phyloP scores from a whole-genome alignment of 257 asterid species.

The Solanum rostratum region DNA sequence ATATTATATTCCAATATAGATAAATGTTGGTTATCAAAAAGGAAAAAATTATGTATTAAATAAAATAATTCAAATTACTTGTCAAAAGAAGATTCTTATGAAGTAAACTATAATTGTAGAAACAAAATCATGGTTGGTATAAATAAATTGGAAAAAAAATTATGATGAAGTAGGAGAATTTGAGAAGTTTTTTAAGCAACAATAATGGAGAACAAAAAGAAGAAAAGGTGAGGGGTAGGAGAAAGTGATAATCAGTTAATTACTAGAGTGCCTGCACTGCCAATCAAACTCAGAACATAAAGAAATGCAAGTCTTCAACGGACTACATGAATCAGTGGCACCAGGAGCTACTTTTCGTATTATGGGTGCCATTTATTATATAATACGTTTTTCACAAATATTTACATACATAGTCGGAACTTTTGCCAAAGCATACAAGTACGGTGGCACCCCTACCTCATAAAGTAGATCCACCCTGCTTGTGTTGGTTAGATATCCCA shows the following conservation, averaged over 20 bases:
- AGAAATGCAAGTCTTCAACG: neutral
- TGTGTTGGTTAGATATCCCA: neutral
- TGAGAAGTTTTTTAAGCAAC: no score
- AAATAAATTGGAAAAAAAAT: neutral
- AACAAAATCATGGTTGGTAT: neutral
- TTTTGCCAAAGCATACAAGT: neutral
- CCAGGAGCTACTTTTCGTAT: neutral
- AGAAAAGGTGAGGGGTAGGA: neutral
- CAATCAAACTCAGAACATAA: neutral
- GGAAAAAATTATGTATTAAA: neutral
- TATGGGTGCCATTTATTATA: neutral
- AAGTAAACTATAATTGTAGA: neutral
- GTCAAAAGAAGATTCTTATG: neutral
- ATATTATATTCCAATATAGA: neutral
- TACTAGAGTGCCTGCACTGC: neutral
- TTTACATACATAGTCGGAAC: neutral
- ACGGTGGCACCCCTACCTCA: neutral
- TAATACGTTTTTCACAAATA: neutral
- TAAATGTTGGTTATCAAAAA: neutral
- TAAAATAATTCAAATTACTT: neutral
- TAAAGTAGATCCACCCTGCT: neutral
- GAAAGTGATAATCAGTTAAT: neutral
- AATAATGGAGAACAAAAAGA: neutral
- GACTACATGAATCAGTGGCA: neutral
- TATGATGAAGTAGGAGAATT: neutral